A percentile compares a stretch with the other conserved stretches of the same genome.
Conservation (phyloP, 129 eudicot genomes). For the Tanacetum coccineum region DNA sequence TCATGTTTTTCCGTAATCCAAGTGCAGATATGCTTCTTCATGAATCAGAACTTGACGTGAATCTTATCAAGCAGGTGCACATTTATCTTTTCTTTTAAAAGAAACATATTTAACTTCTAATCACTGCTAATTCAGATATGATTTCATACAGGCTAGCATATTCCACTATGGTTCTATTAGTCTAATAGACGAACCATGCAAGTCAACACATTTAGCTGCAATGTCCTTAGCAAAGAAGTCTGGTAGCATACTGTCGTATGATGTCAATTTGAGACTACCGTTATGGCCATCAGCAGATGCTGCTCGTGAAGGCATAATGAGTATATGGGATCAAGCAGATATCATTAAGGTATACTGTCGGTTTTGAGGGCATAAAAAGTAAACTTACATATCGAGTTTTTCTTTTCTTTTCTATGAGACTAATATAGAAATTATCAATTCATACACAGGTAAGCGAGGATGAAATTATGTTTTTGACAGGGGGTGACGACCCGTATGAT, state of each 20-base stretch:
- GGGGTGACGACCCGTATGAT: conserved; percentile 35
- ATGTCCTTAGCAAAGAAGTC: conserved; percentile 52
- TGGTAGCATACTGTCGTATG: conserved; percentile 58
- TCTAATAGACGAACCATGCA: conserved; percentile 59
- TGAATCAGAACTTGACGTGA: conserved; percentile 56
- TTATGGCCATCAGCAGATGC: conserved; percentile 62
- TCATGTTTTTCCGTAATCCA: conserved; percentile 57
- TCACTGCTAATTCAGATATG: not conserved
- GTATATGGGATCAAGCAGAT: conserved; percentile 66
- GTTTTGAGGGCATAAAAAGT: not conserved
- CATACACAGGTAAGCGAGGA: conserved; percentile 45
- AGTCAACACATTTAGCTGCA: conserved; percentile 57
- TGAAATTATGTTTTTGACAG: conserved; percentile 54
- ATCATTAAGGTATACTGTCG: conserved; percentile 46
- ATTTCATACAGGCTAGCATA: conserved; percentile 41
- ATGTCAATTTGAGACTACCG: conserved; percentile 55
- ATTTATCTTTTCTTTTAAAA: conserved; percentile 12
- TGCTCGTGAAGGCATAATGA: conserved; percentile 53
- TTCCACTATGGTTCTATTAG: conserved; percentile 67
- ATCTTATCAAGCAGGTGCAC: conserved; percentile 47
- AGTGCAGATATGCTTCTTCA: conserved; percentile 68
- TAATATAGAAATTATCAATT: not conserved
- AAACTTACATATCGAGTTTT: not conserved
- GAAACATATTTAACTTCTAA: not conserved
- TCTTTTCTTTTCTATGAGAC: not conserved